These are phyloP conservation scores for Fusarium sp. DNA, from an alignment of 2,329 filamentous ascomycete genomes.

Conservation along the genomic window DNA sequence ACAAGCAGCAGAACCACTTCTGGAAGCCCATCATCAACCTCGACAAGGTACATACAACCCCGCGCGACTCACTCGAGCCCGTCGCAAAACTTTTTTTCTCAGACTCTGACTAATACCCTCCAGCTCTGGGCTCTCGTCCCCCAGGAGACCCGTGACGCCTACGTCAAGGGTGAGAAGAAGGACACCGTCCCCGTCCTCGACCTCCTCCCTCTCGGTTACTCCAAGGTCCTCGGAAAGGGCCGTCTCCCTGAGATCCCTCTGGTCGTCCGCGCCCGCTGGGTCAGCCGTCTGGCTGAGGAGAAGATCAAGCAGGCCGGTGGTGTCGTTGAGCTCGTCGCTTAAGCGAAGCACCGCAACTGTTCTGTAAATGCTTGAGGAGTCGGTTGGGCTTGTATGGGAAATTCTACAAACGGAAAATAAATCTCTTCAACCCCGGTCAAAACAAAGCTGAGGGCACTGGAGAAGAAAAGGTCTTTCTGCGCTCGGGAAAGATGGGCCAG, in stretches of 20 bases:
- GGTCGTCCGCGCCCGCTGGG: constrained; percentile 94
- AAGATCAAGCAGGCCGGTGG: constrained; percentile 99
- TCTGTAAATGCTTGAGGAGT: constrained; percentile 47
- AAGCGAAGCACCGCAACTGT: constrained; percentile 47
- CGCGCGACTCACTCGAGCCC: constrained; percentile 8
- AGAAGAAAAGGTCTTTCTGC: constrained; percentile 41
- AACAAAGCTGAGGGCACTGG: constrained; percentile 18
- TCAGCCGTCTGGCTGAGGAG: constrained; percentile 95
- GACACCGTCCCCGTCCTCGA: constrained; percentile 98
- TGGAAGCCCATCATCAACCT: constrained; percentile 99
- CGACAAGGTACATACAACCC: constrained; percentile 79
- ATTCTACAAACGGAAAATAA: constrained; percentile 46
- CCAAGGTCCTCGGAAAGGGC: constrained; percentile 99
- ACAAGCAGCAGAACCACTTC: constrained; percentile 94
- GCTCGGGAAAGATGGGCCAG: constrained; percentile 37
- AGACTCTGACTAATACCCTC: constrained; percentile 47
- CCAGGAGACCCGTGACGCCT: constrained; percentile 90
- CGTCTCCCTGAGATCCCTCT: constrained; percentile 92
- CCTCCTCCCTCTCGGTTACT: constrained; percentile 96
- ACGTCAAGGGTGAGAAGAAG: constrained; percentile 82
- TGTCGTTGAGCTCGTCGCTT: constrained; percentile 95
- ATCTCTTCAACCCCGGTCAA: constrained; percentile 45
- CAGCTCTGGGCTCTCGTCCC: constrained; percentile 97
- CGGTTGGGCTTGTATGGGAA: constrained; percentile 48
- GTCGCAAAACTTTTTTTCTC: background rate